phyloP scores from a whole-genome alignment of 768 basidiomycete genomes.

The Rhizopogon vulgaris region DNA sequence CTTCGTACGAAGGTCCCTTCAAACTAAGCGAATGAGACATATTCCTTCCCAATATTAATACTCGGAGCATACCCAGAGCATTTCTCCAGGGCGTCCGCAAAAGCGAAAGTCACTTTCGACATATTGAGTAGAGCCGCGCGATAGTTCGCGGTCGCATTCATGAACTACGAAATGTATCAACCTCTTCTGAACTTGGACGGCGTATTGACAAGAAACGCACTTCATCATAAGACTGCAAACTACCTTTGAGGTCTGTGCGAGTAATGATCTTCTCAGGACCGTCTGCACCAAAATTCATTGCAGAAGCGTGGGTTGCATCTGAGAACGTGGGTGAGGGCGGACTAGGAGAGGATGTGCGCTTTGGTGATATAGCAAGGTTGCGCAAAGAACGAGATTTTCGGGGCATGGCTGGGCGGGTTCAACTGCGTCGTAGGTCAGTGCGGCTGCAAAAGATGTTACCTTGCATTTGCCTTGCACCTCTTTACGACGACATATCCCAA shows the following conservation, averaged over 20 bases:
- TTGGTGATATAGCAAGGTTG: conserved; percentile 42
- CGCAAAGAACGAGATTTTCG: conserved; percentile 53
- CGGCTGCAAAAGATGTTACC: conserved; percentile 1
- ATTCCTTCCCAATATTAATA: background rate
- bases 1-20: conserved; percentile 75
- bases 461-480: background rate
- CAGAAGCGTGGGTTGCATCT: conserved; percentile 72
- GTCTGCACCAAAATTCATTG: conserved; percentile 67
- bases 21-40: conserved; percentile 36
- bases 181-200: background rate
- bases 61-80: conserved; percentile 63
- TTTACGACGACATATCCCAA: conserved; percentile 4
- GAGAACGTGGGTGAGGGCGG: conserved; percentile 84
- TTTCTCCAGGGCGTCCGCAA: conserved; percentile 81
- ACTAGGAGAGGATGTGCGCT: conserved; percentile 40
- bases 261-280: conserved; percentile 83
- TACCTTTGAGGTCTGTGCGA: conserved; percentile 67
- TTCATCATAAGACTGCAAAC: conserved; percentile 75
- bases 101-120: conserved; percentile 76
- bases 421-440: conserved; percentile 6
- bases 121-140: conserved; percentile 74
- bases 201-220: conserved; percentile 36
- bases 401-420: conserved; percentile 31
- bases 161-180: conserved; percentile 48
- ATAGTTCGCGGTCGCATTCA: conserved; percentile 72